Evolutionary conservation across 2,329 filamentous ascomycete genomes (phyloP), one percentile per base, ranked within the genome.

Genomic region (Colletotrichum sp.): DNA sequence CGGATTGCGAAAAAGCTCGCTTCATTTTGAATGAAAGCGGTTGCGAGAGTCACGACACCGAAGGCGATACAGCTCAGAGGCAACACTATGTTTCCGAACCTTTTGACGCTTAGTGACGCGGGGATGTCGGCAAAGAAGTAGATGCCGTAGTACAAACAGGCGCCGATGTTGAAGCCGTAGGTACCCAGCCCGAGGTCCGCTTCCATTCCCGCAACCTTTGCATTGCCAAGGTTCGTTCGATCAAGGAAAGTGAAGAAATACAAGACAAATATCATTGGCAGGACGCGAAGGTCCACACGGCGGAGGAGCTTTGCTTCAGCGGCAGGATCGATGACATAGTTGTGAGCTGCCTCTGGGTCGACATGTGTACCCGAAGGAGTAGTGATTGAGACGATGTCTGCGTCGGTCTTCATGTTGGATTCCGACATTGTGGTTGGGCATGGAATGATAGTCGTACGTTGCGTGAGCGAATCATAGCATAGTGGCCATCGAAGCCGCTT

Each of bases 181-280:
- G 66, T 71, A 1, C 88, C 87, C 86, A 93, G 89, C 18, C 87
- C 68, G 4, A 76, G 70, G n/a, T 76, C 77, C 52, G 86, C 64
- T 76, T 80, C 77, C 22, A 81, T 75, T 56, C 80, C 79, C 36
- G 79, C 80, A 65, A 90, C 87, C 80, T 88, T 89, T 9, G 89
- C 88, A 81, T 89, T 89, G 13, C 69, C 78, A 55, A 77, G 70
- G 79, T 91, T 91, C 8, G 87, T 88, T 16, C 88, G 83, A 80
- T 91, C 89, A 13, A 91, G 85, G 77, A 90, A 91, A 78, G 88
- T 89, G 15, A 91, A 84, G 7, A 91, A 82, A 78, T 90, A 91
- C 15, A 91, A 84, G 80, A 85, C 27, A 81, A 92, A 84, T 93
- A 94, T 56, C 92, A 82, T 84, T 8, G 87, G 87, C 4, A 80